These are phyloP conservation scores for Coemansia sp. DNA, from an alignment of 192 early-diverging fungal genomes.

Conservation along the genomic window DNA sequence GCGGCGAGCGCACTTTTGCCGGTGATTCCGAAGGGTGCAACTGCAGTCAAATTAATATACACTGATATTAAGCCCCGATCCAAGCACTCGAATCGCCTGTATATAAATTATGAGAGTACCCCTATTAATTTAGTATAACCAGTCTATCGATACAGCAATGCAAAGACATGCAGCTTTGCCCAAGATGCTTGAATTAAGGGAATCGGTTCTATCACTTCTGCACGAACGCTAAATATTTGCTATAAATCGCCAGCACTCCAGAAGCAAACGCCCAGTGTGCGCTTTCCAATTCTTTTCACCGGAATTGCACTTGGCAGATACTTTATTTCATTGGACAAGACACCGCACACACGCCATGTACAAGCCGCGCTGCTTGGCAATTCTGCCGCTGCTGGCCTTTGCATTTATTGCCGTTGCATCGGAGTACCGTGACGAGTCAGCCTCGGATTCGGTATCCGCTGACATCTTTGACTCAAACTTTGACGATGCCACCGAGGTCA, in stretches of 20 bases:
- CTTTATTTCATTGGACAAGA: neutral
- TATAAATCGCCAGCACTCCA: no score
- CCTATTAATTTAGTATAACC: no score
- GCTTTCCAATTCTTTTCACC: neutral
- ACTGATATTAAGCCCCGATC: no score
- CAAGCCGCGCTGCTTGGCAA: constrained; percentile 1
- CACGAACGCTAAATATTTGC: no score
- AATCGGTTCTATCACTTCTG: no score
- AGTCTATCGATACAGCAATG: no score
- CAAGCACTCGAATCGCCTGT: no score
- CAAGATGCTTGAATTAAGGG: no score
- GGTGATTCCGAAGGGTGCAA: neutral
- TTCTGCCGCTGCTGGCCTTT: constrained; percentile 6
- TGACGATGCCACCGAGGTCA: neutral
- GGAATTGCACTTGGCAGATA: neutral
- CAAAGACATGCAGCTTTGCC: no score
- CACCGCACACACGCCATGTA: neutral
- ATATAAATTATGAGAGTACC: no score
- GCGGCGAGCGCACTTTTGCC: no score
- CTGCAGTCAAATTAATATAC: neutral
- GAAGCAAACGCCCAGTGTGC: no score
- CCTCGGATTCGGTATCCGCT: neutral
- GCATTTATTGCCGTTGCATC: neutral
- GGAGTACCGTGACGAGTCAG: neutral
- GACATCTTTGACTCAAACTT: neutral